A percentile compares a stretch with the other conserved stretches of the same genome.
These are phyloP conservation scores for Aspergillus flavus DNA, from an alignment of 2,329 filamentous ascomycete genomes.

Conservation along the genomic window DNA sequence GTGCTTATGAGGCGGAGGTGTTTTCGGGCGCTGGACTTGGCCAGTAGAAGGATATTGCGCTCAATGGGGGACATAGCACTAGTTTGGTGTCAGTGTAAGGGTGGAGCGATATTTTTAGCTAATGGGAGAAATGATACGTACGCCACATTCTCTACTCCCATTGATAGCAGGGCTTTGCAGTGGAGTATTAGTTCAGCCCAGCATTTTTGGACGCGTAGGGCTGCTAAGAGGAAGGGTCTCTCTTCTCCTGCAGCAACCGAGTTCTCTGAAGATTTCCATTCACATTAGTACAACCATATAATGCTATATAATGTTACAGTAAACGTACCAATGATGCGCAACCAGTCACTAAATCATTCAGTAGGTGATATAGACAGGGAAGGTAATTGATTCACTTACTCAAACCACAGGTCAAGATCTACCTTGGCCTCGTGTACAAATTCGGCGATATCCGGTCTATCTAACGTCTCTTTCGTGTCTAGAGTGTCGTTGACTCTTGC, in stretches of 20 bases:
- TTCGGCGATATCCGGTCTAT: slow-evolving; percentile 42
- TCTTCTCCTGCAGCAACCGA: slow-evolving; percentile 34
- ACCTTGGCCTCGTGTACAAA: slow-evolving; percentile 50
- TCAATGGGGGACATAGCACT: slow-evolving; percentile 54
- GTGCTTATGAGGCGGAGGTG: slow-evolving; percentile 54
- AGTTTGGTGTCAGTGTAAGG: background rate
- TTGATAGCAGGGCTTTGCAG: slow-evolving; percentile 53
- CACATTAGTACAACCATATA: background rate
- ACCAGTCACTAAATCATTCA: slow-evolving; percentile 35
- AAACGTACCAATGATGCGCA: slow-evolving; percentile 37
- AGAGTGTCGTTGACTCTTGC: slow-evolving; percentile 44
- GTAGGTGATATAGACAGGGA: background rate
- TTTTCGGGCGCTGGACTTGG: slow-evolving; percentile 54
- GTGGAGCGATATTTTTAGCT: background rate
- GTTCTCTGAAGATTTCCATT: slow-evolving; percentile 22
- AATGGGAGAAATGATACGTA: slow-evolving; percentile 13
- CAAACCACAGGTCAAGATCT: slow-evolving; percentile 55
- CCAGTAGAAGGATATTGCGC: slow-evolving; percentile 51
- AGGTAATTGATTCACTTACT: slow-evolving; percentile 26
- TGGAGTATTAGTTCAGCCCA: slow-evolving; percentile 58
- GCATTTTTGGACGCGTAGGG: slow-evolving; percentile 55
- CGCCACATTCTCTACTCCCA: slow-evolving; percentile 54
- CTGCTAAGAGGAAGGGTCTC: slow-evolving; percentile 45
- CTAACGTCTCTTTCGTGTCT: slow-evolving; percentile 24
- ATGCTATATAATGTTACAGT: too few relatives aligned